Conservation (phyloP, 768 basidiomycete genomes). For the Tephrocybe sp. region DNA sequence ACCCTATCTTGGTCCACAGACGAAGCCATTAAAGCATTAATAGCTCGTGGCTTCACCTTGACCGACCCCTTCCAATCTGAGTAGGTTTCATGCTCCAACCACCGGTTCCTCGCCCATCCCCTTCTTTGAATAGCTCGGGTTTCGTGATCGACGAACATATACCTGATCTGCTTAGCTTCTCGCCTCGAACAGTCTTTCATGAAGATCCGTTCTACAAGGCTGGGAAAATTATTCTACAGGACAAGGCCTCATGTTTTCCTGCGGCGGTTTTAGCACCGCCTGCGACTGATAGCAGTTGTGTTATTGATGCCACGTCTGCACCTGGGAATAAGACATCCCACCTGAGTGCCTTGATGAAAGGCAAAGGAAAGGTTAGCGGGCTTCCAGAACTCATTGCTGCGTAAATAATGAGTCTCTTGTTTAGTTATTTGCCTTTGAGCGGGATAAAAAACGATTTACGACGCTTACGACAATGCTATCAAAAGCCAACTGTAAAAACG, state of each 20-base stretch:
- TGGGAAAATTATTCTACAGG: conserved; percentile 90
- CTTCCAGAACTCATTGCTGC: not conserved
- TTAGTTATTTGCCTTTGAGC: conserved; percentile 86
- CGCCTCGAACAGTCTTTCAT: conserved; percentile 64
- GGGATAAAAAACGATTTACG: conserved; percentile 75
- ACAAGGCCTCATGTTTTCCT: conserved; percentile 98
- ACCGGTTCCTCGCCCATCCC: conserved; percentile 9
- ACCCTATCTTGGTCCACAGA: conserved; percentile 63
- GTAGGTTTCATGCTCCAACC: conserved; percentile 31
- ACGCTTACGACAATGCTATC: conserved; percentile 84
- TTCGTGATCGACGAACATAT: conserved; percentile 81
- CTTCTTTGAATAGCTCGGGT: conserved; percentile 40
- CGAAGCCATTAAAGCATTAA: conserved; percentile 59
- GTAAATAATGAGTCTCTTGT: not conserved
- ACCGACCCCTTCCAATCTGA: conserved; percentile 51
- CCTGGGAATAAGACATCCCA: conserved; percentile 99
- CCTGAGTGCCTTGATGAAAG: conserved; percentile 82
- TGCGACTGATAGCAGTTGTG: conserved; percentile 44
- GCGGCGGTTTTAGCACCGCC: conserved; percentile 83
- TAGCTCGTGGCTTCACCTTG: conserved; percentile 51
- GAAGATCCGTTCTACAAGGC: conserved; percentile 67
- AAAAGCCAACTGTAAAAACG: conserved; percentile 83
- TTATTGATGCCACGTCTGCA: conserved; percentile 94
- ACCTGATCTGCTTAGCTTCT: conserved; percentile 75
- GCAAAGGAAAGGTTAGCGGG: conserved; percentile 67